Percentiles rank a stretch among this genome's conserved stretches.
These are phyloP conservation scores for Fusarium succisae DNA, from an alignment of 2,329 filamentous ascomycete species.

Conservation along the genomic window DNA sequence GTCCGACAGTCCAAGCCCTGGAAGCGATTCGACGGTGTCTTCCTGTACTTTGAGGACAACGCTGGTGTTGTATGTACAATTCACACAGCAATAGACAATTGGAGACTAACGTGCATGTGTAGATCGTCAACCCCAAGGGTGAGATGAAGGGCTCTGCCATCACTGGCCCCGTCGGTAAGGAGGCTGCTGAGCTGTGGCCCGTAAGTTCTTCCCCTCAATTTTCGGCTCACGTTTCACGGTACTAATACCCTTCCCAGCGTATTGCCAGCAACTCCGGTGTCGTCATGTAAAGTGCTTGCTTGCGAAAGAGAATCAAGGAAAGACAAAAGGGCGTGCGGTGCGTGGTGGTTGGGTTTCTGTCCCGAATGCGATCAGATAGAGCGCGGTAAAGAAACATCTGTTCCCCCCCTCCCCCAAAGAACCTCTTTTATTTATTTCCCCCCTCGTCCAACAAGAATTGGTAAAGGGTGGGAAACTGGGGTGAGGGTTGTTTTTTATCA, in stretches of 20 bases:
- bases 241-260: constrained; percentile 70
- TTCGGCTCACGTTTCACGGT: too few species aligned
- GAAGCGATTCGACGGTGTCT: constrained; percentile 98
- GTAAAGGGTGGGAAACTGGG: constrained; percentile 10
- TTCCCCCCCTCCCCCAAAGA: constrained; percentile 34
- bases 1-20: constrained; percentile 99
- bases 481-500: constrained; percentile 6
- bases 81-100: background rate
- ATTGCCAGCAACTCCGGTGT: constrained; percentile 99
- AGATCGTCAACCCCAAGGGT: constrained; percentile 99
- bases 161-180: constrained; percentile 98
- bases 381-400: constrained; percentile 38
- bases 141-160: constrained; percentile 99
- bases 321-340: constrained; percentile 42
- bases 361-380: constrained; percentile 49
- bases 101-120: constrained; percentile 49
- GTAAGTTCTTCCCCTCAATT: constrained; percentile 64
- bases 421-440: constrained; percentile 16
- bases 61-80: constrained; percentile 87
- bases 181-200: constrained; percentile 99
- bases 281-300: constrained; percentile 84
- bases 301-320: constrained; percentile 36
- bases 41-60: constrained; percentile 99
- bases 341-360: constrained; percentile 42
- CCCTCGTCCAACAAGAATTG: background rate